Evolutionary conservation across 1,284 basidiomycete genomes (phyloP).

Genomic region (Entoloma clypeatum): DNA sequence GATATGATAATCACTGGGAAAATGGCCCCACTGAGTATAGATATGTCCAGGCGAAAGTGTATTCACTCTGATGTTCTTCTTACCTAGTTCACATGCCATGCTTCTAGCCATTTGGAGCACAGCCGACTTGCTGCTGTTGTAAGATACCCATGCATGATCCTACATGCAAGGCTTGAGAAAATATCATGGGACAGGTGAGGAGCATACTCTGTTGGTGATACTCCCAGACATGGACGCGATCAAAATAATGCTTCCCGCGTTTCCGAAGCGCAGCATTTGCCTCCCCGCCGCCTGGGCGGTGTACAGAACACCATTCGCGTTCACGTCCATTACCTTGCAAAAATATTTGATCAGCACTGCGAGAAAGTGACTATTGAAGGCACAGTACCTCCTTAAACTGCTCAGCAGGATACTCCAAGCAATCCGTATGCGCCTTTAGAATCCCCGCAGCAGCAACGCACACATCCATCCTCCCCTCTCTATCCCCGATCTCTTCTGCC

Average conservation of each 20-base stretch:
- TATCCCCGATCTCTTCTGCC: constrained; percentile 57
- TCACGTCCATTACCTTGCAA: constrained; percentile 65
- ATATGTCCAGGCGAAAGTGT: constrained; percentile 76
- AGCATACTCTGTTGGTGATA: constrained; percentile 69
- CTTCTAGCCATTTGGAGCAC: constrained; percentile 81
- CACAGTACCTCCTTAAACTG: constrained; percentile 61
- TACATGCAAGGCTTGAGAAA: constrained; percentile 22
- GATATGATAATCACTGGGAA: neutral
- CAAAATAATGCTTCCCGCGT: constrained; percentile 76
- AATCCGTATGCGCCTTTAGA: constrained; percentile 56
- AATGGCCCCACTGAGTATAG: constrained; percentile 54
- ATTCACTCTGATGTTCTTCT: constrained; percentile 69
- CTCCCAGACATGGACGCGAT: constrained; percentile 87
- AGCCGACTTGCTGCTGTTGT: constrained; percentile 80
- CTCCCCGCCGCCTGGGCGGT: constrained; percentile 78
- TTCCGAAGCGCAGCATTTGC: constrained; percentile 69
- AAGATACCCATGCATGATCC: constrained; percentile 75
- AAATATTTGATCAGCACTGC: constrained; percentile 5
- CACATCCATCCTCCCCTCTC: constrained; percentile 65
- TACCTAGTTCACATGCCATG: constrained; percentile 80
- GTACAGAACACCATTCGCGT: constrained; percentile 73
- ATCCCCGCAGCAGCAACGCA: constrained; percentile 80
- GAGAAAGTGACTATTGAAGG: no score
- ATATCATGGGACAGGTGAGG: neutral
- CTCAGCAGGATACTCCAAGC: constrained; percentile 66